Percentiles rank a stretch among this genome's conserved stretches.
phyloP scores from a whole-genome alignment of 2,329 filamentous ascomycete genomes.

The Fusarium armeniacum region DNA sequence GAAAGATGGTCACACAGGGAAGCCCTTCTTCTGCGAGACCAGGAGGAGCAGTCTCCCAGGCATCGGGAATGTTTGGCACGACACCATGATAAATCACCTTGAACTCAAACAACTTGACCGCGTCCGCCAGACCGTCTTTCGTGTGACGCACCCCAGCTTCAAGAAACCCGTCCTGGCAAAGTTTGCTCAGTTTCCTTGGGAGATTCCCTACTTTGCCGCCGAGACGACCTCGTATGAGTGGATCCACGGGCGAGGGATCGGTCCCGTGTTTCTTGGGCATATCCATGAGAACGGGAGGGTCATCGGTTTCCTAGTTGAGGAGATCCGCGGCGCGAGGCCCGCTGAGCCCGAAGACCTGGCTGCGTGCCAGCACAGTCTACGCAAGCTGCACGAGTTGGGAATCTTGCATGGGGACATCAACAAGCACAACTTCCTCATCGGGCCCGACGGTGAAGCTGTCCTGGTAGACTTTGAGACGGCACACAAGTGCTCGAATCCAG shows the following conservation, averaged over 20 bases:
- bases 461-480: constrained; percentile 55
- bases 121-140: constrained; percentile 50
- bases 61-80: constrained; percentile 55
- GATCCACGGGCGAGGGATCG: constrained; percentile 49
- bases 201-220: constrained; percentile 51
- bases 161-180: constrained; percentile 45
- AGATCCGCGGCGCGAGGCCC: constrained; percentile 43
- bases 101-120: constrained; percentile 48
- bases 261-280: constrained; percentile 52
- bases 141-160: constrained; percentile 47
- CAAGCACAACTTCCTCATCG: constrained; percentile 54
- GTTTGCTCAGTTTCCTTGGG: constrained; percentile 51
- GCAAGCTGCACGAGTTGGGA: constrained; percentile 50
- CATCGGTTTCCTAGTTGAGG: constrained; percentile 50
- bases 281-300: constrained; percentile 52
- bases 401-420: constrained; percentile 55
- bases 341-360: constrained; percentile 51
- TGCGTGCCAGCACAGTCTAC: constrained; percentile 49
- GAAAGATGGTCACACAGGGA: constrained; percentile 43
- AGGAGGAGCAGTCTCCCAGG: constrained; percentile 49
- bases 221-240: constrained; percentile 53
- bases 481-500: constrained; percentile 43
- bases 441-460: constrained; percentile 45
- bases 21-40: constrained; percentile 49
- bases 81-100: constrained; percentile 53